Evolutionary conservation across 306 rosid species (phyloP).

Genomic region (Inga laurina): DNA sequence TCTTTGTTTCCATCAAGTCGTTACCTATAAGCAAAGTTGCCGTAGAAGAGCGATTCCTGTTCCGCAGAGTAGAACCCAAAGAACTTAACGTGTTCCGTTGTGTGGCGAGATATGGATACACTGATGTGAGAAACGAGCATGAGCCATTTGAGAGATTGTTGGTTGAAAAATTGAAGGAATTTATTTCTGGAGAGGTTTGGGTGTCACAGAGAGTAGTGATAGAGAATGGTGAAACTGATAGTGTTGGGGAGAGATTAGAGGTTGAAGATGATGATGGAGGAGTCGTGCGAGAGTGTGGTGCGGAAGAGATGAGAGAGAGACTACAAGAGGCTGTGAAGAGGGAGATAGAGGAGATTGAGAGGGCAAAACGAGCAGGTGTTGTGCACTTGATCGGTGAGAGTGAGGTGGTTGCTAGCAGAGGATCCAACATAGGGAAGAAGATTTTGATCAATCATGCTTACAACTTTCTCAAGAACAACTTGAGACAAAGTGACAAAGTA

Average conservation of each 20-base stretch:
- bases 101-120: constrained; percentile 75
- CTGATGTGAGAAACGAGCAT: constrained; percentile 51
- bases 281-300: not conserved
- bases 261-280: not conserved
- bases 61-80: constrained; percentile 54
- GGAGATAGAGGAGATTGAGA: constrained; percentile 51
- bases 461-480: constrained; percentile 56
- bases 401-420: constrained; percentile 59
- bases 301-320: not conserved
- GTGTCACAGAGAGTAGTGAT: not conserved
- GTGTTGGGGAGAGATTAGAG: too few species aligned
- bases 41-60: constrained; percentile 59
- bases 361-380: constrained; percentile 52
- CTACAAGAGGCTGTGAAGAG: constrained; percentile 4
- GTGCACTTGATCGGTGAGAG: constrained; percentile 78
- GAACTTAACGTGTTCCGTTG: constrained; percentile 65
- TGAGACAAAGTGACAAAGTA: constrained; percentile 55
- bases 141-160: constrained; percentile 64
- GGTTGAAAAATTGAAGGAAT: constrained; percentile 55
- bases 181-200: constrained; percentile 30
- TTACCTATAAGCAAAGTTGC: constrained; percentile 73
- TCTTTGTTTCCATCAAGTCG: constrained; percentile 69
- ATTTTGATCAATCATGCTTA: constrained; percentile 64
- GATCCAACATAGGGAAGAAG: constrained; percentile 45
- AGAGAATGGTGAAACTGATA: not conserved